A percentile compares a stretch with the other conserved stretches of the same genome.
phyloP scores from a whole-genome alignment of 1,139 yeast species.

The Suhomyces anneliseae region DNA sequence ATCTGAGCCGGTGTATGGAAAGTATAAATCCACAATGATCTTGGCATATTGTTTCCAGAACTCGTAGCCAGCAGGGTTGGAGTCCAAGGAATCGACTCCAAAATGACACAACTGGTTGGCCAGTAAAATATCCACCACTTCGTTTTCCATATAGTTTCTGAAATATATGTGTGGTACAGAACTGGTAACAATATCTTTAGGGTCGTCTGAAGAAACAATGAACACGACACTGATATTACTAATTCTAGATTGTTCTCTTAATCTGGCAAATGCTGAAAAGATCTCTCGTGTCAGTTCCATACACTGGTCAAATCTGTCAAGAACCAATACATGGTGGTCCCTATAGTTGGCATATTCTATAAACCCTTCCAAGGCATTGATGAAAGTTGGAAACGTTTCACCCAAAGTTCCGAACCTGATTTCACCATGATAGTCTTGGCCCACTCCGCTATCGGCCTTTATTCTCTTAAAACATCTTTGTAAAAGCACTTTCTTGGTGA shows the following conservation, averaged over 20 bases:
- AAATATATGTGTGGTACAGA: conserved; percentile 53
- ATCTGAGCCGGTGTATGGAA: conserved; percentile 56
- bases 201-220: conserved; percentile 44
- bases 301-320: conserved; percentile 60
- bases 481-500: conserved; percentile 39
- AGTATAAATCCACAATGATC: conserved; percentile 52
- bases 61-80: conserved; percentile 19
- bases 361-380: conserved; percentile 41
- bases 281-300: conserved; percentile 50
- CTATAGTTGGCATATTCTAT: conserved; percentile 29
- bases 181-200: conserved; percentile 46
- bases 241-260: conserved; percentile 43
- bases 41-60: conserved; percentile 53
- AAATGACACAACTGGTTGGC: conserved; percentile 28
- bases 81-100: conserved; percentile 14
- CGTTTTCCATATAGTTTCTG: conserved; percentile 42
- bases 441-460: conserved; percentile 28
- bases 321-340: conserved; percentile 52
- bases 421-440: conserved; percentile 4
- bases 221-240: conserved; percentile 33
- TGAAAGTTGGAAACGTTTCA: conserved; percentile 51
- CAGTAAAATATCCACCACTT: conserved; percentile 40
- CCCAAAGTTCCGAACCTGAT: conserved; percentile 20
- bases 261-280: conserved; percentile 45
- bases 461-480: conserved; percentile 37